A percentile compares a stretch with the other conserved stretches of the same genome.
Evolutionary conservation across 129 eudicot species (phyloP).

Genomic region (Ambrosia artemisiifolia): DNA sequence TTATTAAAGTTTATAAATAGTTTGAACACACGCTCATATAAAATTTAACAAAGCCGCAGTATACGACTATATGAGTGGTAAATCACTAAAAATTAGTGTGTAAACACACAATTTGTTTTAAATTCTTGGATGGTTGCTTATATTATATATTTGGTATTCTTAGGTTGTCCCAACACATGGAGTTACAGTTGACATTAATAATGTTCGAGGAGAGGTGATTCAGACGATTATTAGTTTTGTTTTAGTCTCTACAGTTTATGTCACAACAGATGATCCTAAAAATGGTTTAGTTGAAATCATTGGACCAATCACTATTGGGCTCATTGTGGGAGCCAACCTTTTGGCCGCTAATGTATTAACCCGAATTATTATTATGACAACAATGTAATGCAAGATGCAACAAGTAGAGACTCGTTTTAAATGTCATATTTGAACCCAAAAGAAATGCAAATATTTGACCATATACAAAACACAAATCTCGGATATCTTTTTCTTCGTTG

Average conservation of each 20-base stretch:
- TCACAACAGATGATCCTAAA: constrained; percentile 67
- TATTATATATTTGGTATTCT: constrained; percentile 2
- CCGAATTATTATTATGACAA: no score
- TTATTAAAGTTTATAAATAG: background rate
- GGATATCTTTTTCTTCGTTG: no score
- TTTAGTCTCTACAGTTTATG: constrained; percentile 55
- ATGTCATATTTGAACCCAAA: no score
- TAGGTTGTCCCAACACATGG: constrained; percentile 63
- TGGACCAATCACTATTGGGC: constrained; percentile 62
- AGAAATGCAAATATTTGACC: no score
- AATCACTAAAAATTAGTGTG: background rate
- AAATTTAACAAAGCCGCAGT: no score
- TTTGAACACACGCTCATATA: background rate
- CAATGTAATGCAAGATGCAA: no score
- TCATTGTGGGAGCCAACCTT: constrained; percentile 73
- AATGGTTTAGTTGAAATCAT: constrained; percentile 55
- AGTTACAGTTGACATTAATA: constrained; percentile 46
- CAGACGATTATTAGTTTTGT: constrained; percentile 61
- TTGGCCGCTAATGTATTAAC: constrained; percentile 38
- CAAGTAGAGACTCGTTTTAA: no score
- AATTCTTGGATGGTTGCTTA: background rate
- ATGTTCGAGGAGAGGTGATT: constrained; percentile 48
- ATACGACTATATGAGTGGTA: no score
- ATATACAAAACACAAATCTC: no score
- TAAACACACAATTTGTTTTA: background rate